Evolutionary conservation across 2,329 filamentous ascomycete genomes (phyloP).

Genomic region (Decorospora gaudefroyi): DNA sequence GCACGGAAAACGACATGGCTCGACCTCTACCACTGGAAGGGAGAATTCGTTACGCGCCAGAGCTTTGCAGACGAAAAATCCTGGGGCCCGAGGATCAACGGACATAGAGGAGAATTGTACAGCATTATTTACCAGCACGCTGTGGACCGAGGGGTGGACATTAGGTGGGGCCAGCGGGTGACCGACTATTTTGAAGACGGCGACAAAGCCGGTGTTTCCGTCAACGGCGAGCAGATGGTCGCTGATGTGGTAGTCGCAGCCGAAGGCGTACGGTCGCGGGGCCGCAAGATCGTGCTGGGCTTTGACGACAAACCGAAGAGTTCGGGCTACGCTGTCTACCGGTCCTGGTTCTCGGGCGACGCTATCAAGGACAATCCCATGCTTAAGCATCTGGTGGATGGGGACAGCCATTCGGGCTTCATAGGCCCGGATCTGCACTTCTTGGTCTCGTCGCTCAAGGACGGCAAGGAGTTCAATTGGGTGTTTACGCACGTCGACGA

Average conservation of each 20-base stretch:
- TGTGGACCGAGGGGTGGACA: constrained; percentile 57
- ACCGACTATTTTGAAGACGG: constrained; percentile 61
- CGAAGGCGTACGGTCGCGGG: constrained; percentile 59
- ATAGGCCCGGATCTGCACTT: constrained; percentile 47
- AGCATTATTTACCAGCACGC: constrained; percentile 62
- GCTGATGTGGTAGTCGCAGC: constrained; percentile 59
- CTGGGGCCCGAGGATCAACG: constrained; percentile 61
- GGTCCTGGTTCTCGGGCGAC: constrained; percentile 50
- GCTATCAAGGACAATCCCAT: constrained; percentile 32
- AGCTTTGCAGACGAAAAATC: constrained; percentile 41
- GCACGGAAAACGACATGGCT: constrained; percentile 61
- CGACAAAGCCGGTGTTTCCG: constrained; percentile 56
- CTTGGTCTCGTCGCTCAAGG: constrained; percentile 42
- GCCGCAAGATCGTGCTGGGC: constrained; percentile 58
- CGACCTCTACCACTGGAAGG: constrained; percentile 64
- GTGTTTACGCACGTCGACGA: constrained; percentile 49
- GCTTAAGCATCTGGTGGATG: constrained; percentile 41
- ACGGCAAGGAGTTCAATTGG: constrained; percentile 45
- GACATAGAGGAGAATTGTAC: constrained; percentile 64
- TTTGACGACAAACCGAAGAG: constrained; percentile 58
- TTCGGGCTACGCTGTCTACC: constrained; percentile 59
- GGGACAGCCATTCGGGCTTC: constrained; percentile 41
- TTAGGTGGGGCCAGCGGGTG: constrained; percentile 58
- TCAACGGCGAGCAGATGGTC: constrained; percentile 52
- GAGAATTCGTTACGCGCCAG: constrained; percentile 65